A percentile compares a stretch with the other conserved stretches of the same genome.
Conservation (phyloP, 805 yeast genomes). For the Candida pseudofarinosa region DNA sequence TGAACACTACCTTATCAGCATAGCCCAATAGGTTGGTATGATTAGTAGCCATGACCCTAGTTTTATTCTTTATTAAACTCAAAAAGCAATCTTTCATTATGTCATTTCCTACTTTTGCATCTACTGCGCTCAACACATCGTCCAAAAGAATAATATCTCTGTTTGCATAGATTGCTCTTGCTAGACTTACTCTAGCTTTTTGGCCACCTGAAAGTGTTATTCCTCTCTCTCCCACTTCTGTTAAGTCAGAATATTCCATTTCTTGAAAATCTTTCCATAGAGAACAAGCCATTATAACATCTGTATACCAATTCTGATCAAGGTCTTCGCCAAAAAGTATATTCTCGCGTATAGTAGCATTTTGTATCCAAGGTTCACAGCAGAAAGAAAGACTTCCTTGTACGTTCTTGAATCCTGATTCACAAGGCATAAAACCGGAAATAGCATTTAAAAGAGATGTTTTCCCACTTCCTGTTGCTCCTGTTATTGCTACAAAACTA, state of each 20-base stretch:
- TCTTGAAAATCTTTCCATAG: slow-evolving; percentile 43
- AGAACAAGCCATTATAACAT: slow-evolving; percentile 48
- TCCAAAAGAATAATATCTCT: slow-evolving; percentile 58
- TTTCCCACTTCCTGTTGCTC: slow-evolving; percentile 67
- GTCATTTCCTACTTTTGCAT: slow-evolving; percentile 61
- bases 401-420: slow-evolving; percentile 12
- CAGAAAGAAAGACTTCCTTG: slow-evolving; percentile 54
- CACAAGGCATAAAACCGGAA: slow-evolving; percentile 46
- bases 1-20: slow-evolving; percentile 58
- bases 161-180: slow-evolving; percentile 64
- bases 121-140: slow-evolving; percentile 69
- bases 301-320: slow-evolving; percentile 38
- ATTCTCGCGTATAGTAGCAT: slow-evolving; percentile 47
- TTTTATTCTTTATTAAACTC: slow-evolving; percentile 50
- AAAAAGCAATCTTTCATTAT: slow-evolving; percentile 45
- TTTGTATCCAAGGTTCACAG: slow-evolving; percentile 58
- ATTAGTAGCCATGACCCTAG: slow-evolving; percentile 57
- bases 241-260: slow-evolving; percentile 50
- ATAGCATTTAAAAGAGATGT: slow-evolving; percentile 53
- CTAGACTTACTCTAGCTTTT: slow-evolving; percentile 59
- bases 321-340: slow-evolving; percentile 47
- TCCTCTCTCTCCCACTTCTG: slow-evolving; percentile 59
- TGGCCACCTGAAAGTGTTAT: slow-evolving; percentile 61
- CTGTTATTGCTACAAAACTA: slow-evolving; percentile 56
- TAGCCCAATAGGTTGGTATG: slow-evolving; percentile 50